Evolutionary conservation across 495 filamentous ascomycete species (phyloP).

Genomic region (Thermochaetoides thermophila): DNA sequence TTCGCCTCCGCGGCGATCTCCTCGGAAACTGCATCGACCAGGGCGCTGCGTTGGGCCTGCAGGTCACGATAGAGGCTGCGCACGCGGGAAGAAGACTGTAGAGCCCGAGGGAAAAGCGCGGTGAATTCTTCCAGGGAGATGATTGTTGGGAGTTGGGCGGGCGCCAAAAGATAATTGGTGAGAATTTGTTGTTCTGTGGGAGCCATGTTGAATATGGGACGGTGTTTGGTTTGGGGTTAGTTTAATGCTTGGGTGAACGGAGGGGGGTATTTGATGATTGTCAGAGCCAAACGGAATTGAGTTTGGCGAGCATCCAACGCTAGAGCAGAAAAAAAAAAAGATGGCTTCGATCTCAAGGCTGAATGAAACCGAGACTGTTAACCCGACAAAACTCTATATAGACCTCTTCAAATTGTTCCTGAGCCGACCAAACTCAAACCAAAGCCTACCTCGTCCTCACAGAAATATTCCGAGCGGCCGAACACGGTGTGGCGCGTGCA

Average conservation of each 20-base stretch:
- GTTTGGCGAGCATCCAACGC: neutral
- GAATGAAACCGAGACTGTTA: too few relatives aligned
- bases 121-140: conserved; percentile 63
- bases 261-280: neutral
- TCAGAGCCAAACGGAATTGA: neutral
- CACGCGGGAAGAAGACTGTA: conserved; percentile 57
- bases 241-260: neutral
- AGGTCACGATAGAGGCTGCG: conserved; percentile 65
- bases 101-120: conserved; percentile 55
- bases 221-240: neutral
- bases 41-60: conserved; percentile 51
- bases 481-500: too few relatives aligned
- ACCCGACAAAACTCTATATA: too few relatives aligned
- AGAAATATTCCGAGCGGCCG: too few relatives aligned
- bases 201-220: conserved; percentile 35
- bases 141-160: conserved; percentile 55
- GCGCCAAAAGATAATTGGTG: conserved; percentile 60
- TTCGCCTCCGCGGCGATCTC: conserved; percentile 55
- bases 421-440: too few relatives aligned
- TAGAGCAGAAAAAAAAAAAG: neutral
- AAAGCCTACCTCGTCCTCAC: too few relatives aligned
- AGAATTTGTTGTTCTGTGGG: conserved; percentile 60
- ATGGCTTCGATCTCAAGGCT: neutral
- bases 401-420: too few relatives aligned
- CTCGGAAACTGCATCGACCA: conserved; percentile 50